phyloP scores from a whole-genome alignment of 208 protist genomes.

The Strigomonas galati region DNA sequence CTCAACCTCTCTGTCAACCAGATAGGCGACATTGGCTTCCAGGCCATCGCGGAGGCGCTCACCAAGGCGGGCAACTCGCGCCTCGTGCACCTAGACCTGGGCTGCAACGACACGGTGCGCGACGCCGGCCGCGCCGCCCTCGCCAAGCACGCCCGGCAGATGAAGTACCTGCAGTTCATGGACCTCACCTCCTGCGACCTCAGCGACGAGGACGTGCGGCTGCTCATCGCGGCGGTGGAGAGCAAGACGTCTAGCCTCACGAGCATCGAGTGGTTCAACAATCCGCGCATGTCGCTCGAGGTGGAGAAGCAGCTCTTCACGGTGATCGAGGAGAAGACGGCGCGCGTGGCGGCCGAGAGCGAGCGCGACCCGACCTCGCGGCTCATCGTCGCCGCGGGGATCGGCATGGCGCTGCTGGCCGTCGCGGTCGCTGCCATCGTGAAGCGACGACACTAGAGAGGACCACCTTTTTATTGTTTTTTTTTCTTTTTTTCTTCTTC shows the following conservation, averaged over 20 bases:
- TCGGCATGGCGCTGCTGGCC: conserved; percentile 6
- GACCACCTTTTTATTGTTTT: not conserved
- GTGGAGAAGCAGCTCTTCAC: conserved; percentile 63
- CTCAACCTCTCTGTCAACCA: conserved; percentile 80
- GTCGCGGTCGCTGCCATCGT: conserved; percentile 5
- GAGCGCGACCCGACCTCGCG: conserved; percentile 14
- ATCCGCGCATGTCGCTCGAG: conserved; percentile 55
- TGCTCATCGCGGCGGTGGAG: conserved; percentile 40
- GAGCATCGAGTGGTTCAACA: conserved; percentile 82
- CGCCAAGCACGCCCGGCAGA: conserved; percentile 28
- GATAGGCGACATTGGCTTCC: conserved; percentile 69
- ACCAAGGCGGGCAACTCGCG: conserved; percentile 41
- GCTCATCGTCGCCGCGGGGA: conserved; percentile 18
- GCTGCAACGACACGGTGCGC: conserved; percentile 63
- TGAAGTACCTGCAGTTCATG: conserved; percentile 48
- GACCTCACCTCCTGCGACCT: conserved; percentile 79
- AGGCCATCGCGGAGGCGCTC: conserved; percentile 68
- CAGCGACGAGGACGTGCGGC: conserved; percentile 56
- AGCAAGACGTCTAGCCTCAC: conserved; percentile 41
- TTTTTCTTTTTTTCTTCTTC: conserved; percentile 4
- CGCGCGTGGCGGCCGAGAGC: conserved; percentile 12
- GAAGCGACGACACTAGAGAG: conserved; percentile 4
- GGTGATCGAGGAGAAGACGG: conserved; percentile 41
- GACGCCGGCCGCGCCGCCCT: conserved; percentile 49
- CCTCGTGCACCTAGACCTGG: conserved; percentile 61